These are phyloP conservation scores for Penicillium sp. DNA, from an alignment of 2,329 filamentous ascomycete genomes.

Conservation along the genomic window DNA sequence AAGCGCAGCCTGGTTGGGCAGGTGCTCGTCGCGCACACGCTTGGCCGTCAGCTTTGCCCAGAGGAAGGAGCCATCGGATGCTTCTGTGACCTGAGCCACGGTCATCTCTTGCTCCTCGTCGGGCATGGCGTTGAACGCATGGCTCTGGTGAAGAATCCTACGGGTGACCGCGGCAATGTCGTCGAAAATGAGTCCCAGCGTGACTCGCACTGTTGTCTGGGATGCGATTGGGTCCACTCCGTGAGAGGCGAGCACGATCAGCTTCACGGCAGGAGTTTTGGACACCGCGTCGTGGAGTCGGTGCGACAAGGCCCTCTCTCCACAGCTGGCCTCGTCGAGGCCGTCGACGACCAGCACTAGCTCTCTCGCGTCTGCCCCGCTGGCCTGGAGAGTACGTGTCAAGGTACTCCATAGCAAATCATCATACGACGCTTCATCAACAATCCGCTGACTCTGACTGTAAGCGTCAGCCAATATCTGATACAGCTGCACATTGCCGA, in stretches of 20 bases:
- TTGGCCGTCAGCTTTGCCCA: slow-evolving; percentile 44
- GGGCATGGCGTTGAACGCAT: slow-evolving; percentile 29
- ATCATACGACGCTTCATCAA: slow-evolving; percentile 36
- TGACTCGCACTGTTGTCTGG: slow-evolving; percentile 32
- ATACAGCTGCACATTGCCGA: slow-evolving; percentile 44
- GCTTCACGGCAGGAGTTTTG: slow-evolving; percentile 30
- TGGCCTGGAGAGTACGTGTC: slow-evolving; percentile 30
- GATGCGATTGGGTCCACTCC: slow-evolving; percentile 13
- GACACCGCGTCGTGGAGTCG: slow-evolving; percentile 27
- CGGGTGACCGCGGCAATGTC: slow-evolving; percentile 41
- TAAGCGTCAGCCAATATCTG: slow-evolving; percentile 39
- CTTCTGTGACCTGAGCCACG: slow-evolving; percentile 37
- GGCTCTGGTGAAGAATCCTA: slow-evolving; percentile 27
- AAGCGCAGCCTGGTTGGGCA: slow-evolving; percentile 23
- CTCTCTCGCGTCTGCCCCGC: slow-evolving; percentile 36
- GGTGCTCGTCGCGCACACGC: slow-evolving; percentile 33
- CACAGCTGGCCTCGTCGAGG: slow-evolving; percentile 39
- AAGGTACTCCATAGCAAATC: slow-evolving; percentile 42
- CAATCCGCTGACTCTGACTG: slow-evolving; percentile 27
- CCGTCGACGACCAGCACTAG: slow-evolving; percentile 45
- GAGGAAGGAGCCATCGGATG: slow-evolving; percentile 43
- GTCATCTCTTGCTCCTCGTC: slow-evolving; percentile 39
- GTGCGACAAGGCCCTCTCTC: slow-evolving; percentile 33
- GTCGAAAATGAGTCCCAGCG: slow-evolving; percentile 38
- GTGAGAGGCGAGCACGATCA: slow-evolving; percentile 37